phyloP scores from a whole-genome alignment of 2,329 filamentous ascomycete genomes.

The Neopestalotiopsis sp. region DNA sequence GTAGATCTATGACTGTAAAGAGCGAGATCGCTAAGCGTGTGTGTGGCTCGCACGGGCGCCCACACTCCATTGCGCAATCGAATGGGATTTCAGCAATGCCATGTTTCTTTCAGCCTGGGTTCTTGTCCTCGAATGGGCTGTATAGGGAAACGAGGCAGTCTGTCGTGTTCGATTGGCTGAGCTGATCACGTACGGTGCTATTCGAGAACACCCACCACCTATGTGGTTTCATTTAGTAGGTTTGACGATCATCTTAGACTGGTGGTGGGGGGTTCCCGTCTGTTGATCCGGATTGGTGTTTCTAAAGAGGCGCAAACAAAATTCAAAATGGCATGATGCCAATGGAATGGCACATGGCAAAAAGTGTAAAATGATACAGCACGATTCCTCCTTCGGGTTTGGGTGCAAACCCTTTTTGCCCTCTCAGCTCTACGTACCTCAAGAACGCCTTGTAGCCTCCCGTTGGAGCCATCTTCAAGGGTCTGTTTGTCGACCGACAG shows the following conservation, averaged over 20 bases:
- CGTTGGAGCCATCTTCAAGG: neutral
- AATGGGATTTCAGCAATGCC: neutral
- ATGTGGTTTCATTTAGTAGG: neutral
- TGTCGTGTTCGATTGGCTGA: neutral
- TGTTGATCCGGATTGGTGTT: neutral
- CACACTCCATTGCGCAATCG: neutral
- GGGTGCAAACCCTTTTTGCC: neutral
- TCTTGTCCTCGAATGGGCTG: neutral
- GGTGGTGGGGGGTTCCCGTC: no score
- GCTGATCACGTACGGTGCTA: neutral
- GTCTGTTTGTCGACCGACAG: neutral
- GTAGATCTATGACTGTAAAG: neutral
- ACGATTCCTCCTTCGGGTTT: neutral
- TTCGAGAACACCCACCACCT: neutral
- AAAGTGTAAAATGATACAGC: neutral
- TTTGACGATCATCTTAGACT: neutral
- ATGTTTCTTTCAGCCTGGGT: neutral
- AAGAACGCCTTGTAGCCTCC: neutral
- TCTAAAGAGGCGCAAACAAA: neutral
- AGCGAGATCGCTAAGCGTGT: neutral
- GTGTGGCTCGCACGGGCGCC: neutral
- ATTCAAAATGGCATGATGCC: neutral
- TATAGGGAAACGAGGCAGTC: neutral
- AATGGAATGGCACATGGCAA: neutral
- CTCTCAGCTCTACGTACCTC: neutral